Evolutionary conservation across 78 protist genomes (phyloP).

Genomic region (slime mould (Dictyostelium discoideum)): DNA sequence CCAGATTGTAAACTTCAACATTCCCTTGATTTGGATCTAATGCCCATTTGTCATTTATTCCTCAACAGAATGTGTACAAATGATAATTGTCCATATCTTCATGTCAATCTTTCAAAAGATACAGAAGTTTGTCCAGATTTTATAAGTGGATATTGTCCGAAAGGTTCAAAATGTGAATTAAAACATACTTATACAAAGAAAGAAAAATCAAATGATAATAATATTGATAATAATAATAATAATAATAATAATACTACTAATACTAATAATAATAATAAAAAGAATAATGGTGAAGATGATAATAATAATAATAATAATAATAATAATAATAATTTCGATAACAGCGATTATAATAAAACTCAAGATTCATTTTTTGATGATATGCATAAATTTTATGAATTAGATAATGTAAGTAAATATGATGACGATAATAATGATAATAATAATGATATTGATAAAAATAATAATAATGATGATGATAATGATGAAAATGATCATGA

Average conservation of each 20-base stretch:
- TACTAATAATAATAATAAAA: not conserved
- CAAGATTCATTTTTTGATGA: constrained; percentile 12
- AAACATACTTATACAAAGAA: constrained; percentile 32
- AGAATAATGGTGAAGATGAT: not conserved
- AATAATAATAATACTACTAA: not conserved
- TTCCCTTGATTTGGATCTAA: constrained; percentile 30
- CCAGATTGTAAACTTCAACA: constrained; percentile 37
- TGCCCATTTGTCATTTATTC: constrained; percentile 66
- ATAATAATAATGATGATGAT: not conserved
- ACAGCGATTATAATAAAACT: not conserved
- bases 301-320: not conserved
- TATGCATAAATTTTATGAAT: not conserved
- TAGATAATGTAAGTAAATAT: not conserved
- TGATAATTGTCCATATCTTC: constrained; percentile 66
- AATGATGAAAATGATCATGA: too few relatives aligned
- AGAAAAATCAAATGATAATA: not conserved
- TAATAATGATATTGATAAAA: not conserved
- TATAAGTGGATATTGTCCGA: constrained; percentile 35
- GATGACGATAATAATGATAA: not conserved
- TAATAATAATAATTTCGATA: not conserved
- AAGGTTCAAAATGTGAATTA: constrained; percentile 51
- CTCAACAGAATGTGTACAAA: constrained; percentile 32
- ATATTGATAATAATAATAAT: not conserved
- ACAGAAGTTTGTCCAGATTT: constrained; percentile 74
- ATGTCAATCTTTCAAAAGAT: constrained; percentile 60